A percentile compares a stretch with the other conserved stretches of the same genome.
Conservation (phyloP, 441 rosid genomes). For the Jatropha multifida region DNA sequence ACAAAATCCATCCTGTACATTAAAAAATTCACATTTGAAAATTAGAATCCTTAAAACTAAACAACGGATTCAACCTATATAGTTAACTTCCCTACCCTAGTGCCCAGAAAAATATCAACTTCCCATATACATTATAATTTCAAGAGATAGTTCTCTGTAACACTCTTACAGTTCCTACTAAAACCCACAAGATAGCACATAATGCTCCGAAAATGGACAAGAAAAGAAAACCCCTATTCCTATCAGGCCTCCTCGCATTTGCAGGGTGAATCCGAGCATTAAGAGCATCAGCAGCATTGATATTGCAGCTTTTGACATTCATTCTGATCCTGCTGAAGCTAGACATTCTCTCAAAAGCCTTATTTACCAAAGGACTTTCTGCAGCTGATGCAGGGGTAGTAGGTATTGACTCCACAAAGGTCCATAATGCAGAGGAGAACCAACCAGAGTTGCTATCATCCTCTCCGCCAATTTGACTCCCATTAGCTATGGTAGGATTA, state of each 20-base stretch:
- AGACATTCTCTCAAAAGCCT: constrained; percentile 79
- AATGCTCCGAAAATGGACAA: constrained; percentile 57
- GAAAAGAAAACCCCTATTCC: constrained; percentile 47
- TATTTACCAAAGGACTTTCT: constrained; percentile 64
- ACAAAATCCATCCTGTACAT: background rate
- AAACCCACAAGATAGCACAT: constrained; percentile 64
- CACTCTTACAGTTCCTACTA: constrained; percentile 44
- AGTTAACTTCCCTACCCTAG: background rate
- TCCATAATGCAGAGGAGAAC: constrained; percentile 71
- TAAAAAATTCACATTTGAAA: background rate
- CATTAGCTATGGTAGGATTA: constrained; percentile 26
- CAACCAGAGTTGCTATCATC: constrained; percentile 38
- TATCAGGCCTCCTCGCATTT: constrained; percentile 32
- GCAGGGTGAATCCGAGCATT: constrained; percentile 23
- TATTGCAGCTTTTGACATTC: constrained; percentile 34
- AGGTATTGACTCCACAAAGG: constrained; percentile 78
- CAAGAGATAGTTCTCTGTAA: constrained; percentile 38
- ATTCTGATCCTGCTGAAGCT: constrained; percentile 69
- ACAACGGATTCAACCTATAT: background rate
- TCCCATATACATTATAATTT: constrained; percentile 18
- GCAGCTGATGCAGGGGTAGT: constrained; percentile 82
- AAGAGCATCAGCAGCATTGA: constrained; percentile 20
- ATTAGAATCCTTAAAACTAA: background rate
- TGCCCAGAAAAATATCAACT: constrained; percentile 12
- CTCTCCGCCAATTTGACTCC: constrained; percentile 34